Conservation (phyloP, 1,284 basidiomycete genomes). For the Ceratobasidium sp. region DNA sequence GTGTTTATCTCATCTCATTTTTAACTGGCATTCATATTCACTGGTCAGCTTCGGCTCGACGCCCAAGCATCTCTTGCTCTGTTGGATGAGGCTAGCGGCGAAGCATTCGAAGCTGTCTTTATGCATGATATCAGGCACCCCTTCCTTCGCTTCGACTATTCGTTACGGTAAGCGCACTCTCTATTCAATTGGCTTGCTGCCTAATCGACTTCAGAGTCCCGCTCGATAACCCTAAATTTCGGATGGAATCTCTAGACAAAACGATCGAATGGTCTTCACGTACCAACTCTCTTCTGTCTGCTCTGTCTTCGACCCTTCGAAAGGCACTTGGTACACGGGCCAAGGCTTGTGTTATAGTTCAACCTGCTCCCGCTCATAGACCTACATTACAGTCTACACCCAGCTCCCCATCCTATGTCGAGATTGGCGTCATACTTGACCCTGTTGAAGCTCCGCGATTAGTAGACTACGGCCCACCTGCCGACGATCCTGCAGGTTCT, state of each 20-base stretch:
- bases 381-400: conserved; percentile 21
- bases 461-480: conserved; percentile 87
- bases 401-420: conserved; percentile 52
- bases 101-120: conserved; percentile 80
- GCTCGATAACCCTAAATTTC: conserved; percentile 60
- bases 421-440: conserved; percentile 79
- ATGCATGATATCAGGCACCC: conserved; percentile 71
- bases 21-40: neutral
- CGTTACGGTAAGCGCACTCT: conserved; percentile 60
- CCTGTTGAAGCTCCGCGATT: conserved; percentile 76
- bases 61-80: conserved; percentile 74
- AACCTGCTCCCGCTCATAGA: conserved; percentile 23
- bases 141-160: conserved; percentile 67
- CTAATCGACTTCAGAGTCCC: conserved; percentile 60
- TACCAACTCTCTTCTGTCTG: conserved; percentile 62
- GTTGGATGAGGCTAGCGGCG: conserved; percentile 58
- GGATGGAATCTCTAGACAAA: conserved; percentile 55
- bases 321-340: conserved; percentile 75
- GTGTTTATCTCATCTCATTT: neutral
- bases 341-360: conserved; percentile 63
- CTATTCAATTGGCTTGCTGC: neutral
- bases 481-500: conserved; percentile 55
- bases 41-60: conserved; percentile 72
- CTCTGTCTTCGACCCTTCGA: conserved; percentile 61
- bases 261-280: conserved; percentile 68